Percentiles rank a stretch among this genome's conserved stretches.
Conservation (phyloP, 2,329 filamentous ascomycete species). For the Talaromyces sp. region DNA sequence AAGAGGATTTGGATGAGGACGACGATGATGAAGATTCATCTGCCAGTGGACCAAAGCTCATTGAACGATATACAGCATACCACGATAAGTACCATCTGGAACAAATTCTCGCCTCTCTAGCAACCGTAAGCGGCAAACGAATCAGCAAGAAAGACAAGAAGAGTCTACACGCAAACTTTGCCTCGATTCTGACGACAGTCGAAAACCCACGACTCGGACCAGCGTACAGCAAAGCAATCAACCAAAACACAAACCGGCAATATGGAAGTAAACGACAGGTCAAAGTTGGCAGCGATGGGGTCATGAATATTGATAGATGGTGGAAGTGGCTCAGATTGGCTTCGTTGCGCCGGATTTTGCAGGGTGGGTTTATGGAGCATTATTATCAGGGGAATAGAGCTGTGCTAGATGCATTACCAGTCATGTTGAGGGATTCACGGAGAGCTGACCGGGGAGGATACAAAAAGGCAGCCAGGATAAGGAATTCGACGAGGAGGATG, state of each 20-base stretch:
- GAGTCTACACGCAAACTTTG: conserved; percentile 62
- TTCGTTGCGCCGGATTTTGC: conserved; percentile 58
- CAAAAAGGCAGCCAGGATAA: conserved; percentile 16
- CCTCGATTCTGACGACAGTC: conserved; percentile 63
- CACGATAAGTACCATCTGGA: conserved; percentile 61
- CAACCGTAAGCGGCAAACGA: conserved; percentile 58
- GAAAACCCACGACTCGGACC: conserved; percentile 66
- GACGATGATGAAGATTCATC: conserved; percentile 22
- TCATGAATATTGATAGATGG: conserved; percentile 67
- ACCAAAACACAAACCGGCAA: conserved; percentile 56
- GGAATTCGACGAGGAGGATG: conserved; percentile 15
- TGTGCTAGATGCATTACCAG: conserved; percentile 58
- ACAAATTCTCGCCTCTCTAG: conserved; percentile 57
- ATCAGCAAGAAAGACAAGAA: conserved; percentile 67
- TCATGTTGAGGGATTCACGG: conserved; percentile 35
- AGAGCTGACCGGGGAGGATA: conserved; percentile 26
- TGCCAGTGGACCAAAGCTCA: conserved; percentile 42
- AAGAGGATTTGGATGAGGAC: conserved; percentile 34
- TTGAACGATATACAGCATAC: conserved; percentile 67
- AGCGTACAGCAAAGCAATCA: conserved; percentile 62
- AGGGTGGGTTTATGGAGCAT: conserved; percentile 61
- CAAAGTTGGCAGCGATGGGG: conserved; percentile 54
- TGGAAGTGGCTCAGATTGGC: conserved; percentile 68
- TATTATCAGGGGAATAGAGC: conserved; percentile 59
- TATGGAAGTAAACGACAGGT: conserved; percentile 63